A percentile compares a stretch with the other conserved stretches of the same genome.
These are phyloP conservation scores for Trichosporon sp. DNA, from an alignment of 1,284 basidiomycete genomes.

Conservation along the genomic window DNA sequence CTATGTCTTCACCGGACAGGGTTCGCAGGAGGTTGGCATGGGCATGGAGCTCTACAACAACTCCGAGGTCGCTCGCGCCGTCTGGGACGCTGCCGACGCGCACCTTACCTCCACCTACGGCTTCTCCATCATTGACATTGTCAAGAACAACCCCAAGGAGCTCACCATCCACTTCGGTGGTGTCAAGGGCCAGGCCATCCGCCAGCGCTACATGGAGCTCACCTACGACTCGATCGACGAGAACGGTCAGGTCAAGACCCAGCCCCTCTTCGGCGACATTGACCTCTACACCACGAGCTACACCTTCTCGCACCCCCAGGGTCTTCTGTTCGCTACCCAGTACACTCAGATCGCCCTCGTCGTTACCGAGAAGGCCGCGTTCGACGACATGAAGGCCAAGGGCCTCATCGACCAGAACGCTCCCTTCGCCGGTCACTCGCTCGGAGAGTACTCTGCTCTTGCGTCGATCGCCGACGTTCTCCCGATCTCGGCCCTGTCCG, in stretches of 20 bases:
- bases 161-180: conserved; percentile 99
- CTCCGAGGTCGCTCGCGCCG: conserved; percentile 88
- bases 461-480: conserved; percentile 96
- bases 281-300: conserved; percentile 89
- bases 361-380: conserved; percentile 95
- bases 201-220: conserved; percentile 99
- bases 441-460: conserved; percentile 96
- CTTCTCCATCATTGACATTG: conserved; percentile 97
- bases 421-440: conserved; percentile 94
- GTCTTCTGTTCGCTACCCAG: conserved; percentile 94
- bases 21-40: conserved; percentile 98
- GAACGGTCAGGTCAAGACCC: conserved; percentile 89
- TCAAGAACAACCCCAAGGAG: conserved; percentile 94
- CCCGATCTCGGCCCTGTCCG: conserved; percentile 91
- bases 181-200: conserved; percentile 95
- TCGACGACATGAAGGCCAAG: conserved; percentile 96
- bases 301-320: conserved; percentile 94
- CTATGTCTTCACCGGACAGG: conserved; percentile 98
- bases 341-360: conserved; percentile 98
- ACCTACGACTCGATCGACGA: conserved; percentile 95
- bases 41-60: conserved; percentile 97
- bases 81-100: conserved; percentile 94
- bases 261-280: conserved; percentile 91
- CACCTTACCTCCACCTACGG: conserved; percentile 91
- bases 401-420: conserved; percentile 91